Conservation (phyloP, 306 rosid species). For the Vigna reflexopilosa region DNA sequence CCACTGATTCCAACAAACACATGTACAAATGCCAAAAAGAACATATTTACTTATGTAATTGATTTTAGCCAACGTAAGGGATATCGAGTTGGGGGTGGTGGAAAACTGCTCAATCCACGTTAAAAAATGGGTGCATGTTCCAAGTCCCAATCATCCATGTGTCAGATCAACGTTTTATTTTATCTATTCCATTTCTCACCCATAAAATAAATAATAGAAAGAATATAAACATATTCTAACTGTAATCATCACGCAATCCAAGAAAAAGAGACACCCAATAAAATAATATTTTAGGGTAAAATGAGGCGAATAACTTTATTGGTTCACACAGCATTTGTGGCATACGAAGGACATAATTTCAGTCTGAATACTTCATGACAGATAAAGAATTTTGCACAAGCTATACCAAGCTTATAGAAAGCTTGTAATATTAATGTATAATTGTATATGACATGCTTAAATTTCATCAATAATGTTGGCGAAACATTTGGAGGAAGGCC, state of each 20-base stretch:
- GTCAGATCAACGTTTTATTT: neutral
- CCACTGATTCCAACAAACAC: neutral
- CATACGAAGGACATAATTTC: conserved; percentile 2
- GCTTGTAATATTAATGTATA: neutral
- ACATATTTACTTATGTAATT: no score
- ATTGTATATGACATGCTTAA: no score
- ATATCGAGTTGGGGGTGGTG: neutral
- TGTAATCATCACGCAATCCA: conserved; percentile 32
- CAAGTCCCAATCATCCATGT: neutral
- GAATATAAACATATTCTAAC: neutral
- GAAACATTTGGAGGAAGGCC: conserved; percentile 52
- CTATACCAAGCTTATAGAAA: neutral
- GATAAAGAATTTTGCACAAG: neutral
- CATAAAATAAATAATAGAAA: neutral
- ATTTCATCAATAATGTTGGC: neutral
- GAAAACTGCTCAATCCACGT: neutral
- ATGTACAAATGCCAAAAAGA: neutral
- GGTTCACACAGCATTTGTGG: neutral
- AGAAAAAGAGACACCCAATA: neutral
- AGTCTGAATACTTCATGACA: neutral
- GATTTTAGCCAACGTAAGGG: neutral
- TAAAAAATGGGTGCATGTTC: neutral
- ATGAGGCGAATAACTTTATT: neutral
- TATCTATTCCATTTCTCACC: neutral
- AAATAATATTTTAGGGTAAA: neutral